Conservation (phyloP, 108 stramenopile species). For the Nitzschia palea region DNA sequence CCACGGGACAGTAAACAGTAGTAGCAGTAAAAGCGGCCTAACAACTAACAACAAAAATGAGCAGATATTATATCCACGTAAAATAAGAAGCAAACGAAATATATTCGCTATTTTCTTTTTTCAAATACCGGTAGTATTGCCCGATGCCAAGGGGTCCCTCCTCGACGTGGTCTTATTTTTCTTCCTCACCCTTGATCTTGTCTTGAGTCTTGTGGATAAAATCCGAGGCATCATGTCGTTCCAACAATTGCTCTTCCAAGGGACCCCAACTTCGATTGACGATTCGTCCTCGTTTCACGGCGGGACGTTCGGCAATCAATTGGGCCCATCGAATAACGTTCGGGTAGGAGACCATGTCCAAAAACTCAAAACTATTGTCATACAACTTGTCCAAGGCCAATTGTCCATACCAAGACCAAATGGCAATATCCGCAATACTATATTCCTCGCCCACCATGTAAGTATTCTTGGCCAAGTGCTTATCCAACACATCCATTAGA, state of each 20-base stretch:
- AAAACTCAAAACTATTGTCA: slow-evolving; percentile 38
- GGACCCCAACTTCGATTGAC: slow-evolving; percentile 48
- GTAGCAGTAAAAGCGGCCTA: too few relatives aligned
- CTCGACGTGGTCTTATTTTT: too few relatives aligned
- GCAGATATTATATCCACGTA: too few relatives aligned
- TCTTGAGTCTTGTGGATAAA: slow-evolving; percentile 20
- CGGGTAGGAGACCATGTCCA: slow-evolving; percentile 46
- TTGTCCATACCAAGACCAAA: slow-evolving; percentile 71
- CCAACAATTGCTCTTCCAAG: slow-evolving; percentile 20
- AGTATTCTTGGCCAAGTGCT: slow-evolving; percentile 42
- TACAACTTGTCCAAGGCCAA: slow-evolving; percentile 38
- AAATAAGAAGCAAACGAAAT: too few relatives aligned
- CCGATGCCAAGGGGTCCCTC: too few relatives aligned
- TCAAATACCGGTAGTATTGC: too few relatives aligned
- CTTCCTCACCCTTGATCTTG: neutral
- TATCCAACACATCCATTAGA: slow-evolving; percentile 76
- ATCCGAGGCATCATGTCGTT: slow-evolving; percentile 39
- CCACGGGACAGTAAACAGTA: neutral
- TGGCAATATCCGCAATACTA: slow-evolving; percentile 85
- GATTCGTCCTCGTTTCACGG: slow-evolving; percentile 48
- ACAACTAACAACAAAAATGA: too few relatives aligned
- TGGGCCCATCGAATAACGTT: slow-evolving; percentile 59
- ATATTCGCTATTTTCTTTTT: too few relatives aligned
- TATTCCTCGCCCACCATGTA: slow-evolving; percentile 77
- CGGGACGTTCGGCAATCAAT: slow-evolving; percentile 36